Evolutionary conservation across 108 stramenopile species (phyloP).

Genomic region (Craspedostauros australis): DNA sequence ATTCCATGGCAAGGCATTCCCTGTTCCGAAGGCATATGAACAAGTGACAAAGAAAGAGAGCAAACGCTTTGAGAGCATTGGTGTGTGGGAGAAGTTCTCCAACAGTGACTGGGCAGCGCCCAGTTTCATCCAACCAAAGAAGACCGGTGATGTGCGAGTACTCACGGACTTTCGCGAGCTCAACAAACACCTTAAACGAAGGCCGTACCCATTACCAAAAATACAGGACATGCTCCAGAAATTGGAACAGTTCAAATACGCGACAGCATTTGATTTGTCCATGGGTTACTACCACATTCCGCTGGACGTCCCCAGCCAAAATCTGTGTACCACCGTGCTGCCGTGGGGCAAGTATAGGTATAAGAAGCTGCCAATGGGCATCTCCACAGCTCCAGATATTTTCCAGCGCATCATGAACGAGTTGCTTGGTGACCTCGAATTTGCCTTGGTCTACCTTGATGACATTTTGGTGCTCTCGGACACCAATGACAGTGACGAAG

Average conservation of each 20-base stretch:
- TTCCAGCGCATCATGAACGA: constrained; percentile 33
- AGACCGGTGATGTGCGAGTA: constrained; percentile 7
- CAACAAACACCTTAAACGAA: constrained; percentile 28
- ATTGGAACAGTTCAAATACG: constrained; percentile 31
- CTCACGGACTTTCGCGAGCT: constrained; percentile 34
- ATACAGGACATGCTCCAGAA: constrained; percentile 29
- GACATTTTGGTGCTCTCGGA: constrained; percentile 26
- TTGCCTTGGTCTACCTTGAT: constrained; percentile 28
- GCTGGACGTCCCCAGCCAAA: constrained; percentile 1
- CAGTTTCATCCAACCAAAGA: too few species aligned
- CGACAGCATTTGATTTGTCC: constrained; percentile 34
- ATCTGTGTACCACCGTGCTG: constrained; percentile 25
- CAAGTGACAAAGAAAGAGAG: too few species aligned
- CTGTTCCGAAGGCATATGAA: too few species aligned
- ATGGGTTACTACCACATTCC: constrained; percentile 43
- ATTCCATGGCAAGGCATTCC: too few species aligned
- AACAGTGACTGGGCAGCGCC: too few species aligned
- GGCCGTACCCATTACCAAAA: constrained; percentile 37
- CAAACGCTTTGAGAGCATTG: too few species aligned
- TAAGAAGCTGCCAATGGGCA: constrained; percentile 33
- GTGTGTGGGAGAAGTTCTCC: too few species aligned
- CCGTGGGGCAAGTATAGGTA: constrained; percentile 46
- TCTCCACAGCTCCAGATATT: constrained; percentile 21
- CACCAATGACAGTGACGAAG: constrained; percentile 11
- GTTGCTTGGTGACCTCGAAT: constrained; percentile 18